Evolutionary conservation across 805 yeast species (phyloP), one percentile per base, ranked within the genome.

Genomic region (Candida argentea): DNA sequence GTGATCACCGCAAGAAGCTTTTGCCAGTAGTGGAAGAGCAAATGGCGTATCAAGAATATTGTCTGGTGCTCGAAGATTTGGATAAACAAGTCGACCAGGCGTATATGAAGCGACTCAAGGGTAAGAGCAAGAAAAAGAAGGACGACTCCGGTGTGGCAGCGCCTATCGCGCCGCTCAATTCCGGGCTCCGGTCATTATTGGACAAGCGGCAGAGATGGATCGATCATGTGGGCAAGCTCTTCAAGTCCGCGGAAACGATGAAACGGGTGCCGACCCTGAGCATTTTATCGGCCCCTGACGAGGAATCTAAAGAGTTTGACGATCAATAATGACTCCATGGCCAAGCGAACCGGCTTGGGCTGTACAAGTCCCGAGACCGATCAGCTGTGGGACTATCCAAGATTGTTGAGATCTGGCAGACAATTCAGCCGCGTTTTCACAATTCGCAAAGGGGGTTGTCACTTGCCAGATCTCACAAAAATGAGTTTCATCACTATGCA

Each of bases 21-120:
- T 56, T 76, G 15, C 93, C 94, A 1, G 43, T 78, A 1, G 67
- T 91, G 10, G 89, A 86, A 40, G 91, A 82, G 38, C 94, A 83
- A 42, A 65, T 91, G 43, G 95, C 96, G 16, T 91, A 87, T 75
- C 95, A 89, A 50, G 98, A 91, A 51, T 91, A 84, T 51, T 65
- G 77, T 33, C 80, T 89, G 8, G 87, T 91, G 29, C 55, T 86
- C 34, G 97, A 91, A 32, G 97, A 91, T 48, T 63, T 91, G 40
- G 96, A 91, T 51, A 91, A 89, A 50, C 99, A 91, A 55, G 87
- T 91, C 20, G 98, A 91, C 49, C 96, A 84, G 51, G 87, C 94
- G 13, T 91, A 87, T 48, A 58, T 81, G 37, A 81, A 86, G 51
- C 65, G 96, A 34, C 68, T 81, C 31, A 74, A 86, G 42, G 84